These are phyloP conservation scores for Passiflora organensis DNA, from an alignment of 345 rosid genomes.

Conservation along the genomic window DNA sequence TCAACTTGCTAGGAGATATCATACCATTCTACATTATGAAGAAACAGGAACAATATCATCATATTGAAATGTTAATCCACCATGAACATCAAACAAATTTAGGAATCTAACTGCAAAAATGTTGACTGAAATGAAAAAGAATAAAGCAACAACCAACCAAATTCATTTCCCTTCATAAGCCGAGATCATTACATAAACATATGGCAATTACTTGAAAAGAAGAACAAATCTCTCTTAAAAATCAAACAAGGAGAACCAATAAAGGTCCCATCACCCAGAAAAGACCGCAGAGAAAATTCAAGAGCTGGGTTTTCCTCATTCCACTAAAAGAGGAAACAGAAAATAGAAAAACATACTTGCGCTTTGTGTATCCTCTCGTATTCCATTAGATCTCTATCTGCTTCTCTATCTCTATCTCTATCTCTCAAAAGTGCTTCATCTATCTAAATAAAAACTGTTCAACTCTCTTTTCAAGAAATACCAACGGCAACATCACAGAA, in stretches of 20 bases:
- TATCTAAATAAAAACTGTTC: too few relatives aligned
- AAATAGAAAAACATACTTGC: constrained; percentile 42
- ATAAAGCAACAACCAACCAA: too few relatives aligned
- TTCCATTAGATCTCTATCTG: constrained; percentile 43
- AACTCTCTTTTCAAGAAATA: background rate
- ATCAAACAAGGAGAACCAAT: too few relatives aligned
- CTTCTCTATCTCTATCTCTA: constrained; percentile 12
- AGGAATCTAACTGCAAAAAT: background rate
- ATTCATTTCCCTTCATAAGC: background rate
- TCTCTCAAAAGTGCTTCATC: too few relatives aligned
- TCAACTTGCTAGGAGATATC: constrained; percentile 82
- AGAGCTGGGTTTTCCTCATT: too few relatives aligned
- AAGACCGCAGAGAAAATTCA: background rate
- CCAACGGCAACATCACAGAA: background rate
- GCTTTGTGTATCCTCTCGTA: constrained; percentile 91
- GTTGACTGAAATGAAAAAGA: too few relatives aligned
- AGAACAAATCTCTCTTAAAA: too few relatives aligned
- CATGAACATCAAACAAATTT: too few relatives aligned
- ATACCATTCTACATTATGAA: constrained; percentile 55
- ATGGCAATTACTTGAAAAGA: background rate
- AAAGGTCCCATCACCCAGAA: too few relatives aligned
- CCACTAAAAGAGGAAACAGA: background rate
- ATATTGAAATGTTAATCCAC: too few relatives aligned
- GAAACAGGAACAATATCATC: constrained; percentile 1
- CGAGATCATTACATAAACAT: constrained; percentile 10